These are phyloP conservation scores for Ophiostoma montium DNA, from an alignment of 2,329 filamentous ascomycete genomes.

Conservation along the genomic window DNA sequence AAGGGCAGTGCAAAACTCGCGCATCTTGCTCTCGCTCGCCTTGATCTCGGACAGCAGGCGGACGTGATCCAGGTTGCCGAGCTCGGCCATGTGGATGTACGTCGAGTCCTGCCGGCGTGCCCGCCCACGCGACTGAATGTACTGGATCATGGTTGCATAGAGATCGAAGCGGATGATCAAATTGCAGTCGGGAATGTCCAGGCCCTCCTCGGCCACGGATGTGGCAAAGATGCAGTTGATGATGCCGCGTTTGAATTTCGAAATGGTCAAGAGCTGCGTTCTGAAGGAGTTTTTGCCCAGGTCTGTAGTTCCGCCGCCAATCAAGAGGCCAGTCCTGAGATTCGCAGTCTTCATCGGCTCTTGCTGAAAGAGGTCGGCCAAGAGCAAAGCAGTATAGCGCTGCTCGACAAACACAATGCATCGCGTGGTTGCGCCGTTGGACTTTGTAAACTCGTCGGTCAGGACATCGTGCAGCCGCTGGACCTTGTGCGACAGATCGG, in stretches of 20 bases:
- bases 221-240: constrained; percentile 54
- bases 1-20: constrained; percentile 60
- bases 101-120: constrained; percentile 65
- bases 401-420: constrained; percentile 84
- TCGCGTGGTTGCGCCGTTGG: constrained; percentile 35
- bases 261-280: constrained; percentile 59
- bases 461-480: constrained; percentile 45
- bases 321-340: constrained; percentile 41
- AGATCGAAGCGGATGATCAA: constrained; percentile 67
- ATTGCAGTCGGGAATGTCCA: constrained; percentile 56
- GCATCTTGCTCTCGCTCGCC: constrained; percentile 48
- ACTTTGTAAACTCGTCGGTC: constrained; percentile 43
- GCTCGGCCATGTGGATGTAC: constrained; percentile 75
- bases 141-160: constrained; percentile 82
- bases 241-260: constrained; percentile 44
- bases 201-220: constrained; percentile 52
- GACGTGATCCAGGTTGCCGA: constrained; percentile 47
- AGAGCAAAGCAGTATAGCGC: constrained; percentile 59
- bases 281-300: constrained; percentile 20
- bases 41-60: constrained; percentile 44
- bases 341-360: constrained; percentile 39
- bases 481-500: constrained; percentile 59
- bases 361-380: constrained; percentile 53
- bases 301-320: constrained; percentile 10
- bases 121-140: constrained; percentile 82